Evolutionary conservation across 805 yeast species (phyloP).

Genomic region (Wickerhamomyces queroliae): DNA sequence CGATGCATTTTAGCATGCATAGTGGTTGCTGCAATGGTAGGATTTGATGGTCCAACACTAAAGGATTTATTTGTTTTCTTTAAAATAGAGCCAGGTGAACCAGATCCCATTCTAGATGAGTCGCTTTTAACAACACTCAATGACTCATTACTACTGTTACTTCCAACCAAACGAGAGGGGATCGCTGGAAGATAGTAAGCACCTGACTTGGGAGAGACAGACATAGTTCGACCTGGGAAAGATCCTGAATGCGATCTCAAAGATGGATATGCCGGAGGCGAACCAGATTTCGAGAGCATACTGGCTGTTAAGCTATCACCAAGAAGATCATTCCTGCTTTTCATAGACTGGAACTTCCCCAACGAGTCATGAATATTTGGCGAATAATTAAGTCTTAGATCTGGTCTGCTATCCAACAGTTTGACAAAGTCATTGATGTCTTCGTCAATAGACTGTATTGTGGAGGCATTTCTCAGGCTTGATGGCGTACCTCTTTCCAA

Average conservation of each 20-base stretch:
- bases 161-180: slow-evolving; percentile 24
- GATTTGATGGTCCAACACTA: slow-evolving; percentile 24
- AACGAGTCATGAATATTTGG: slow-evolving; percentile 39
- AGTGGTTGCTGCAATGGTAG: slow-evolving; percentile 25
- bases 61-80: slow-evolving; percentile 10
- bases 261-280: slow-evolving; percentile 11
- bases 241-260: too few relatives aligned
- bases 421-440: slow-evolving; percentile 67
- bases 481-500: slow-evolving; percentile 22
- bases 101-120: slow-evolving; percentile 12
- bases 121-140: slow-evolving; percentile 4
- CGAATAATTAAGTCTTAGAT: slow-evolving; percentile 30
- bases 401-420: slow-evolving; percentile 61
- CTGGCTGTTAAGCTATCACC: slow-evolving; percentile 53
- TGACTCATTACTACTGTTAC: slow-evolving; percentile 19
- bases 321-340: slow-evolving; percentile 45
- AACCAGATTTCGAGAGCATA: slow-evolving; percentile 23
- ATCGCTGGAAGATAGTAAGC: slow-evolving; percentile 22
- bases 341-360: slow-evolving; percentile 44
- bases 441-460: slow-evolving; percentile 44
- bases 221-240: slow-evolving; percentile 11
- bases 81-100: slow-evolving; percentile 15
- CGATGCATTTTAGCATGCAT: slow-evolving; percentile 26
- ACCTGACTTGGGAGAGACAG: slow-evolving; percentile 29
- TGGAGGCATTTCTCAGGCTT: slow-evolving; percentile 16